Conservation (phyloP, 768 basidiomycete species). For the Phaeolepiota aurea region DNA sequence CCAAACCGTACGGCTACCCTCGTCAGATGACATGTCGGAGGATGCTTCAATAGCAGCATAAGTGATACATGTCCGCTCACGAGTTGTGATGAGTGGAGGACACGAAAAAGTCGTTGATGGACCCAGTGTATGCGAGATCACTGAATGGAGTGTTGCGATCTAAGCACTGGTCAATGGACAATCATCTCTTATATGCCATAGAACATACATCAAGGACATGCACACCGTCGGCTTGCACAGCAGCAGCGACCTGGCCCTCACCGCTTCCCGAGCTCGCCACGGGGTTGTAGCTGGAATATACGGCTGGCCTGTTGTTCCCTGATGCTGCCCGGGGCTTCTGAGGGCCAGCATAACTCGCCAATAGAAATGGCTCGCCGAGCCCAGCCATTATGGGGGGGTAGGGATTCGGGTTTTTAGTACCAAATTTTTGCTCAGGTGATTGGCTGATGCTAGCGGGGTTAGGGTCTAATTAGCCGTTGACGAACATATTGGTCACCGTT, state of each 20-base stretch:
- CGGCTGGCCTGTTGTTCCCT: constrained; percentile 6
- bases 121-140: constrained; percentile 62
- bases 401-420: no score
- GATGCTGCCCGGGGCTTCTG: not conserved
- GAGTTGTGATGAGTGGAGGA: constrained; percentile 41
- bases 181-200: constrained; percentile 1
- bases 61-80: constrained; percentile 34
- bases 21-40: constrained; percentile 27
- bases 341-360: not conserved
- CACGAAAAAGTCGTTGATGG: constrained; percentile 56
- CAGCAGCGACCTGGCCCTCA: constrained; percentile 57
- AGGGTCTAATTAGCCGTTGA: not conserved
- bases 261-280: constrained; percentile 22
- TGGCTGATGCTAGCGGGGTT: constrained; percentile 4
- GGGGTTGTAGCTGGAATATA: constrained; percentile 27
- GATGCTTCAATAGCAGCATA: constrained; percentile 46
- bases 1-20: constrained; percentile 47
- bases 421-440: constrained; percentile 4
- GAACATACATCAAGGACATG: constrained; percentile 63
- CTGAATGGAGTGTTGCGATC: constrained; percentile 57
- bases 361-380: not conserved
- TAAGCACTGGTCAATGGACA: constrained; percentile 13
- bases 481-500: constrained; percentile 7
- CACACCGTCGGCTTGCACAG: constrained; percentile 67
- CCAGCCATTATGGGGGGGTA: not conserved